Base-by-base conservation (phyloP, 805 yeast genomes). In the Kurtzmaniella fragi region DNA sequence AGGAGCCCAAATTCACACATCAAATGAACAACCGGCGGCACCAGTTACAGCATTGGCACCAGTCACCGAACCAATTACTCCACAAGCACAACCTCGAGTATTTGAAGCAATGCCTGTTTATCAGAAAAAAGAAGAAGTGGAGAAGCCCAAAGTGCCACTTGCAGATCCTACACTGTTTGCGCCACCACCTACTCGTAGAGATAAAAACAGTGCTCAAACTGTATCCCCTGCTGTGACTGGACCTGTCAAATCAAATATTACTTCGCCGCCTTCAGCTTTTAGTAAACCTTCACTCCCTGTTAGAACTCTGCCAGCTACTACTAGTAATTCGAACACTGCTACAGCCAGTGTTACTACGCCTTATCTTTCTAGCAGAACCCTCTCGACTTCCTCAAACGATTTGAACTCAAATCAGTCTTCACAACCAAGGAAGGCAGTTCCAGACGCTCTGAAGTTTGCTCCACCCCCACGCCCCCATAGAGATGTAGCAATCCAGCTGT, bases 161-260 rank as follows among this genome's bases (percentile, higher is more conserved):
- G 65, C 67, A 1, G 72, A 67, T 38, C 61, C 68, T 2, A 47
- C 56, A 5, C 44, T 55, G 28, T 64, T 70, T 47, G 62, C 70
- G 0, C 71, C 74, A 5, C 74, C 74, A 3, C 72, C 72, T 2
- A 43, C 64, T 8, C 73, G 59, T 40, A 58, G 45, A 41, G 56
- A 49, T 15, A 45, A 67, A 27, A 15, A 15, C 14, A 15, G 14
- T 20, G 34, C 32, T 4, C 34, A 27, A 4, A 7, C 39, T n/a
- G 39, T 28, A 3, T 7, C 15, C n/a, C 16, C 43, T 6, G 38
- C 42, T 25, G 36, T 34, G 8, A 42, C 40, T n/a, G 42, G 45
- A 16, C 29, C 34, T n/a, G n/a, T n/a, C n/a, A n/a, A n/a, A n/a
- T n/a, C n/a, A n/a, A n/a, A n/a, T n/a, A n/a, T n/a, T 26, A 48